Base-by-base conservation (phyloP, 148 eudicot genomes). In the Euryodendron excelsum region DNA sequence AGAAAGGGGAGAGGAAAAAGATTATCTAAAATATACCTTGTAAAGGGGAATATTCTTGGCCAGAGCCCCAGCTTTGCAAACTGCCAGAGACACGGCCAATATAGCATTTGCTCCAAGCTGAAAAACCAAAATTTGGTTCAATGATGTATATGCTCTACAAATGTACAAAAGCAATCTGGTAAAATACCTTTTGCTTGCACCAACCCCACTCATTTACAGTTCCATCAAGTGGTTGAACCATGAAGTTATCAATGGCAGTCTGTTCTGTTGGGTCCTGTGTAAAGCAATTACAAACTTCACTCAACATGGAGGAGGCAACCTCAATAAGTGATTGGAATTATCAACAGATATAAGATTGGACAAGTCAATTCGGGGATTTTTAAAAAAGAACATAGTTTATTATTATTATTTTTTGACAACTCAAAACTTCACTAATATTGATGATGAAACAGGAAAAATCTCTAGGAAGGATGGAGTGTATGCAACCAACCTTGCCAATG, bases 31-130 rank as follows among this genome's bases (percentile, higher is more conserved):
- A 72, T 3, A 73, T 87, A 93, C 98, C 96, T 95, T 83, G 94
- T 95, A 95, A 75, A 95, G 82, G 2, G 99, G 99, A 62, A 90
- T 84, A 52, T 93, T 91, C 76, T 79, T 82, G 79, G 82, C 94
- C 82, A 82, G 85, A 77, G 99, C 97, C 36, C 97, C 99, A 78
- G 97, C 99, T 87, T 95, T 95, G 84, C 99, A 95, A 59, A 95
- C 88, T 13, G 99, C 99, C 82, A 95, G 99, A 56, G 99, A 95
- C 73, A 93, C 99, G 25, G 99, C 99, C 80, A 96, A 81, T 41
- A 96, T 96, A 64, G 99, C 98, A 81, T 95, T 95, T 62, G 99
- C 99, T 75, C 99, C 99, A 80, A 95, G 91, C 99, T 95, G 88
- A 65, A 78, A 80, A 48, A 63, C 15, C 61, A 36, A 58, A 70